Evolutionary conservation across 305 asterid species (phyloP).

Genomic region (Fraxinus paxiana): DNA sequence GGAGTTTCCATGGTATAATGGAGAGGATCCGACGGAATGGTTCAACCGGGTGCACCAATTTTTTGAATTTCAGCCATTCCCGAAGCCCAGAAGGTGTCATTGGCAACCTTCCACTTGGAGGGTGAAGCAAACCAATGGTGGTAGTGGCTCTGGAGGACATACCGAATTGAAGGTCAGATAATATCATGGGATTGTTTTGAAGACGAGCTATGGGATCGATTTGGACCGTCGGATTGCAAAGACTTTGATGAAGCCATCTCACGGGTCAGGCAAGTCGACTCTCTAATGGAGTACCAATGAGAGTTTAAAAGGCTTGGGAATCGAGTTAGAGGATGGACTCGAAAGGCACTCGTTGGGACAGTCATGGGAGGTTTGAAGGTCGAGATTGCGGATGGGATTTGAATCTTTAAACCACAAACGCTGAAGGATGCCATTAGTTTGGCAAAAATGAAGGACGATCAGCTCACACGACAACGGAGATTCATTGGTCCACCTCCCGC

Average conservation of each 20-base stretch:
- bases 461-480: neutral
- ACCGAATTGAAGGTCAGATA: neutral
- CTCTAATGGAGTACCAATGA: neutral
- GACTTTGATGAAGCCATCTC: slow-evolving; percentile 13
- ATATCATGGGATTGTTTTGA: neutral
- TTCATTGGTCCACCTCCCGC: neutral
- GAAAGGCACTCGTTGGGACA: neutral
- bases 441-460: neutral
- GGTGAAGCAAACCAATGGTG: neutral
- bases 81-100: neutral
- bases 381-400: neutral
- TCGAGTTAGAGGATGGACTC: neutral
- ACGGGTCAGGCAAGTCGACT: neutral
- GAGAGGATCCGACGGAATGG: too few species aligned
- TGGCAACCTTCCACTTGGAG: slow-evolving; percentile 10
- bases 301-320: neutral
- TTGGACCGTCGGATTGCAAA: slow-evolving; percentile 1
- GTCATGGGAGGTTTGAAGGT: neutral
- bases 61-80: too few species aligned
- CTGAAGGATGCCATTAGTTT: neutral
- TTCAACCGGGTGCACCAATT: too few species aligned
- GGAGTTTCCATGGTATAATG: too few species aligned
- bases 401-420: neutral
- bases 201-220: too few species aligned
- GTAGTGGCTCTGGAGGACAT: neutral